phyloP scores from a whole-genome alignment of 768 basidiomycete species.

The Trichaptum fuscoviolaceum region DNA sequence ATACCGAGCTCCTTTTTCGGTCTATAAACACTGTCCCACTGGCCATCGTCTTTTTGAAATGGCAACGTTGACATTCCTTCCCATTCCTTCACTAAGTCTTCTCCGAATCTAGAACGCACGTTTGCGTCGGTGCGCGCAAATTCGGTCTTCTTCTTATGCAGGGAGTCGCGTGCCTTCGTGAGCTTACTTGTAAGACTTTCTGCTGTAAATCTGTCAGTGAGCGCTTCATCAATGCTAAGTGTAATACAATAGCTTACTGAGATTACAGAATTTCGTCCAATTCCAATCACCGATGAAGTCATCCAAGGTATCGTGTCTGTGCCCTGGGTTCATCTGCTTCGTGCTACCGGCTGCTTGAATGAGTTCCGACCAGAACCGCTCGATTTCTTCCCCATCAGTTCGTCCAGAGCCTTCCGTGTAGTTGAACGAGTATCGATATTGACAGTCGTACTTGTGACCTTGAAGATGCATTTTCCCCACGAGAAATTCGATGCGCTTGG shows the following conservation, averaged over 20 bases:
- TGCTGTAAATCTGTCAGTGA: neutral
- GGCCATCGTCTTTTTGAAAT: neutral
- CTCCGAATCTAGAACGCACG: neutral
- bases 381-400: slow-evolving; percentile 20
- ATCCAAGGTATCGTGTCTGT: slow-evolving; percentile 15
- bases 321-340: slow-evolving; percentile 16
- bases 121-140: neutral
- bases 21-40: neutral
- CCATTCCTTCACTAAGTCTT: neutral
- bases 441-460: slow-evolving; percentile 14
- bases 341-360: slow-evolving; percentile 15
- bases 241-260: neutral
- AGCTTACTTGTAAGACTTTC: neutral
- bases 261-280: neutral
- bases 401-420: slow-evolving; percentile 14
- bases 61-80: neutral
- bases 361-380: slow-evolving; percentile 16
- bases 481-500: neutral
- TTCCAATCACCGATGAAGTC: slow-evolving; percentile 15
- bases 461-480: slow-evolving; percentile 19
- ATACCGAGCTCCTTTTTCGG: neutral
- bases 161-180: neutral
- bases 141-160: neutral
- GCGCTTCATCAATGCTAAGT: neutral
- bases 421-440: slow-evolving; percentile 16